A percentile compares a stretch with the other conserved stretches of the same genome.
Conservation (phyloP, 2,329 filamentous ascomycete species). For the Colletotrichum orchidophilum region DNA sequence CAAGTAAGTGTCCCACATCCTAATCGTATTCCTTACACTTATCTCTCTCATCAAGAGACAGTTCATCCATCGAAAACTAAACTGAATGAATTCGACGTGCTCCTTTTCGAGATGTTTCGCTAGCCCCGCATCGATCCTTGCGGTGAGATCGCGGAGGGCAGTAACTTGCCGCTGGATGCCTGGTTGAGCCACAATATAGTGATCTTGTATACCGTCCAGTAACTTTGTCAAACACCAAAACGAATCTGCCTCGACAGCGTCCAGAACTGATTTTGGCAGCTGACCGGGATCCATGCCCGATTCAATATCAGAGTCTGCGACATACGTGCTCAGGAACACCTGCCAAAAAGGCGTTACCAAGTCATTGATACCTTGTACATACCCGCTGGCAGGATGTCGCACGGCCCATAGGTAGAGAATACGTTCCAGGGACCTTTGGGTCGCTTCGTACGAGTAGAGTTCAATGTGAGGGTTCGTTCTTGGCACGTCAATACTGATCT, state of each 20-base stretch:
- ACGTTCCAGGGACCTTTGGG: slow-evolving; percentile 90
- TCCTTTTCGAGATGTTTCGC: slow-evolving; percentile 91
- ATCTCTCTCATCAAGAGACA: slow-evolving; percentile 98
- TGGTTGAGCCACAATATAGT: slow-evolving; percentile 97
- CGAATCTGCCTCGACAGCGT: slow-evolving; percentile 96
- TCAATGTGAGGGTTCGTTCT: slow-evolving; percentile 96
- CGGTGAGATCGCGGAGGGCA: slow-evolving; percentile 87
- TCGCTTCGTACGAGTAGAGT: slow-evolving; percentile 94
- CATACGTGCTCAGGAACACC: slow-evolving; percentile 93
- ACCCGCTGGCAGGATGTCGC: slow-evolving; percentile 94
- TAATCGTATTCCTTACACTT: slow-evolving; percentile 93
- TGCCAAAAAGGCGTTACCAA: slow-evolving; percentile 98
- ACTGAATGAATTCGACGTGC: slow-evolving; percentile 98
- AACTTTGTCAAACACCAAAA: slow-evolving; percentile 99
- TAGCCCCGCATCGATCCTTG: slow-evolving; percentile 84
- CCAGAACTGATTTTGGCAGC: slow-evolving; percentile 86
- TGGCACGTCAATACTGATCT: slow-evolving; percentile 98
- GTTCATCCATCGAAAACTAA: slow-evolving; percentile 99
- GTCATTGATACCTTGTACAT: slow-evolving; percentile 99
- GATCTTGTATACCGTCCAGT: slow-evolving; percentile 98
- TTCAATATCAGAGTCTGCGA: slow-evolving; percentile 92
- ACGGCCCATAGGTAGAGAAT: slow-evolving; percentile 99
- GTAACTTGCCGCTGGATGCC: slow-evolving; percentile 95
- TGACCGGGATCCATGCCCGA: slow-evolving; percentile 97
- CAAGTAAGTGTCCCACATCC: slow-evolving; percentile 99